phyloP scores from a whole-genome alignment of 2,329 filamentous ascomycete genomes.

The Scytalidium lignicola region DNA sequence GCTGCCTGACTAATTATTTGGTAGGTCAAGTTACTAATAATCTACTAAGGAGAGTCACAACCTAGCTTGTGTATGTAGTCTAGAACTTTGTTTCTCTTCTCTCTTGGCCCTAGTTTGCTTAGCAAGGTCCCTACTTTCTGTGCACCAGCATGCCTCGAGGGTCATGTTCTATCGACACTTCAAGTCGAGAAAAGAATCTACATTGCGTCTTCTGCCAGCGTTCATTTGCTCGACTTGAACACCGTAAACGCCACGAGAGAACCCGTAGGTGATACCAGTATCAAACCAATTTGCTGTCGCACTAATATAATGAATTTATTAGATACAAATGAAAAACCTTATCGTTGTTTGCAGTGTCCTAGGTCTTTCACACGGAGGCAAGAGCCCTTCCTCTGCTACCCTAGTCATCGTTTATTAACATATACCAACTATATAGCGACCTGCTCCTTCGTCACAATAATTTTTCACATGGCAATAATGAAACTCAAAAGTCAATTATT shows the following conservation, averaged over 20 bases:
- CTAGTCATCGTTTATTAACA: background rate
- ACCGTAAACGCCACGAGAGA: conserved; percentile 59
- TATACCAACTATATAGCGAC: background rate
- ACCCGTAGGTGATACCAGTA: conserved; percentile 44
- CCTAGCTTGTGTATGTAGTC: no score
- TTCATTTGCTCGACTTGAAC: conserved; percentile 58
- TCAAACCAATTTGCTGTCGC: background rate
- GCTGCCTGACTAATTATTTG: no score
- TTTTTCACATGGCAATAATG: background rate
- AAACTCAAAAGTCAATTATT: background rate
- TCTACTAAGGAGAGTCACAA: no score
- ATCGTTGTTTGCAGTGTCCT: background rate
- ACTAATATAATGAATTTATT: no score
- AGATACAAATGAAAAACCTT: background rate
- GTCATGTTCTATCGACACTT: background rate
- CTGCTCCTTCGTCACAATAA: background rate
- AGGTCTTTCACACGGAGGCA: background rate
- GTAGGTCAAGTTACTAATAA: no score
- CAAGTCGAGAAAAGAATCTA: background rate
- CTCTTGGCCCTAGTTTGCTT: no score
- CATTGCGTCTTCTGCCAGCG: conserved; percentile 58
- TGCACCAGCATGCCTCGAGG: no score
- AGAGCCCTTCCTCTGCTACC: background rate
- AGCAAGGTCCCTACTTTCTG: no score
- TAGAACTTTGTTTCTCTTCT: no score